These are phyloP conservation scores for Mimosa pudica DNA, from an alignment of 306 rosid genomes.

Conservation along the genomic window DNA sequence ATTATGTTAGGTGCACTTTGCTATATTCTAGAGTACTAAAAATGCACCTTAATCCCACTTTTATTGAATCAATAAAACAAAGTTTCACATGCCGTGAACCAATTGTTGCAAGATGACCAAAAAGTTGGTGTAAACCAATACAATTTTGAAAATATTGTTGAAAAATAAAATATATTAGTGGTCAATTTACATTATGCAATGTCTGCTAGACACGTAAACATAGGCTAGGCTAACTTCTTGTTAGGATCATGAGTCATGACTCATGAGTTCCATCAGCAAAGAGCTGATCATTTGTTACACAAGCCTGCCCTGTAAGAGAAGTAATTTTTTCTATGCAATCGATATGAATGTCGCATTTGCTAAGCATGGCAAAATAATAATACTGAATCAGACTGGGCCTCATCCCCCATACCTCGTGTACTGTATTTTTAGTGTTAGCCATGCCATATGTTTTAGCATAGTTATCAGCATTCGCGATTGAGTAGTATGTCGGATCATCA, in stretches of 20 bases:
- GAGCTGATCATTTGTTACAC: constrained; percentile 5
- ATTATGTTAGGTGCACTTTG: no score
- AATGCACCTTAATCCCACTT: no score
- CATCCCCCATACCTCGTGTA: background rate
- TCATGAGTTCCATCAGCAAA: background rate
- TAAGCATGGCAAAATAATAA: background rate
- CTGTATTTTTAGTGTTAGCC: background rate
- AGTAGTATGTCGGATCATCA: no score
- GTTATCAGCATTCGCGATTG: no score
- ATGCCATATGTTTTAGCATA: background rate
- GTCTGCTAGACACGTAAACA: background rate
- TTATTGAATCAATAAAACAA: constrained; percentile 28
- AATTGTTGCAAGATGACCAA: constrained; percentile 26
- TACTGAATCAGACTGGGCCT: background rate
- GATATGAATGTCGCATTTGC: background rate
- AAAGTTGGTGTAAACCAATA: constrained; percentile 7
- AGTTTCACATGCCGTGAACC: background rate
- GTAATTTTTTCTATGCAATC: background rate
- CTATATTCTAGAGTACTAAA: no score
- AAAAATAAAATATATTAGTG: background rate
- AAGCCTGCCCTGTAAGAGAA: background rate
- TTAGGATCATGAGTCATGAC: background rate
- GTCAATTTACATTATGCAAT: background rate
- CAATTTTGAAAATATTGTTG: constrained; percentile 13
- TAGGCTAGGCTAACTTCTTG: background rate